Base-by-base conservation (phyloP, 176 grass and related monocot species). In the Echinochloa phyllopogon region DNA sequence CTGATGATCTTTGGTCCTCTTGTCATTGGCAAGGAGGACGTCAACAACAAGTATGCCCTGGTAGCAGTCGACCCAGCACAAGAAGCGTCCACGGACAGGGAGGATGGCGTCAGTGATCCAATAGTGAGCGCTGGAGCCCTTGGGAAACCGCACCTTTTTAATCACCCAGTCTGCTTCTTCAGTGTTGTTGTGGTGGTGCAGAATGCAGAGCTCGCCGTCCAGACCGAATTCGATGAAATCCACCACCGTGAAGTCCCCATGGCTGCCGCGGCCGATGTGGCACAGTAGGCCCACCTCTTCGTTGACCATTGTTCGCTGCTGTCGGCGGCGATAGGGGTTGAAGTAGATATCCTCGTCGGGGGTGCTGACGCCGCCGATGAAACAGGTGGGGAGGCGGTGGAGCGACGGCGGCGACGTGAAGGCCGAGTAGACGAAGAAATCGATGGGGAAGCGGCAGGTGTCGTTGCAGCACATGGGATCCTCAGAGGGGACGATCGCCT, bases 21-120 rank as follows among this genome's bases (percentile, higher is more conserved):
- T 3, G 2, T 51, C 12, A 9, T 12, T 57, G 65, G 1, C 50
- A 3, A 9, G 0, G 50, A 70, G 5, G 47, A 82, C 27, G 11
- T 33, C 44, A 10, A 74, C 12, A 0, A 63, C 12, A 6, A 83
- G 57, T 10, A 74, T 39, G 25, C 81, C 81, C 0, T 62, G 69
- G 69, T 83, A 83, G 69, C 15, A 50, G 45, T 83, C 81, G 6
- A 74, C 68, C 81, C 68, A 83, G 68, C 81, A 83, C 17, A 83
- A 48, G 56, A 8, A 57, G 6, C 53, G 20, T 14, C 33, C 27
- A 0, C 29, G 6, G 20, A 63, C 5, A 27, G 69, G 55, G 18
- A 83, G 3, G 69, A 83, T 29, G 7, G 10, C 20, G 25, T 83
- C 69, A 0, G 24, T 74, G 18, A 6, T 3, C 66, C 51, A 82